These are phyloP conservation scores for Spinellus fusiger DNA, from an alignment of 192 early-diverging fungal genomes.

Conservation along the genomic window DNA sequence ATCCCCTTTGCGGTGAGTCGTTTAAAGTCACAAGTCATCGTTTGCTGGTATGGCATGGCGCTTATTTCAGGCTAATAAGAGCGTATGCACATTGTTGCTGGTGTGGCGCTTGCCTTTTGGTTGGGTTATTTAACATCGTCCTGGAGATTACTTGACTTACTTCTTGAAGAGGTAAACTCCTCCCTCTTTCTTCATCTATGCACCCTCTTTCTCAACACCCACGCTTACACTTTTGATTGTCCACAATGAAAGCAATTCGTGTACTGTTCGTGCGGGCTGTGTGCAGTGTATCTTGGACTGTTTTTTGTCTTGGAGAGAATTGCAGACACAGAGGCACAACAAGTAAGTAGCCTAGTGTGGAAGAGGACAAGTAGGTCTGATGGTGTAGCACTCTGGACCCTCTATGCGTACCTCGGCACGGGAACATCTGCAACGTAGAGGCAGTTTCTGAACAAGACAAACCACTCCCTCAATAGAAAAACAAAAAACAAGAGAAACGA, in stretches of 20 bases:
- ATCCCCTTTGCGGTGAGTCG: too few species aligned
- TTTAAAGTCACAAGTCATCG: too few species aligned
- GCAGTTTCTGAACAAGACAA: too few species aligned
- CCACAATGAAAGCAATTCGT: conserved; percentile 1
- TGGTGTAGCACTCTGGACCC: not conserved
- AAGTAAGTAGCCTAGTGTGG: not conserved
- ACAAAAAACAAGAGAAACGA: not conserved
- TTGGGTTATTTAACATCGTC: conserved; percentile 16
- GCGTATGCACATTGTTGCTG: conserved; percentile 8
- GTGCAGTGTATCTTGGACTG: not conserved
- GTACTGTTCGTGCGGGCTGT: not conserved
- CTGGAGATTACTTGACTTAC: not conserved
- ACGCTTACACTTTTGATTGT: too few species aligned
- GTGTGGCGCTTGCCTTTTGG: conserved; percentile 13
- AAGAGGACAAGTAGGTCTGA: not conserved
- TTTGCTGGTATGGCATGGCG: not conserved
- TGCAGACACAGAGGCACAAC: conserved; percentile 1
- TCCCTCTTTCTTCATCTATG: not conserved
- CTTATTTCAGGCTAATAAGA: not conserved
- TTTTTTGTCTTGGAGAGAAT: conserved; percentile 12
- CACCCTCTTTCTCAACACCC: too few species aligned
- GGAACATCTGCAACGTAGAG: conserved; percentile 21
- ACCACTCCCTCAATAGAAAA: too few species aligned
- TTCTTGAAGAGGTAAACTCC: conserved; percentile 4
- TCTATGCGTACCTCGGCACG: conserved; percentile 14